A percentile compares a stretch with the other conserved stretches of the same genome.
Conservation (phyloP, 1,139 yeast species). For the Meyerozyma sp. region DNA sequence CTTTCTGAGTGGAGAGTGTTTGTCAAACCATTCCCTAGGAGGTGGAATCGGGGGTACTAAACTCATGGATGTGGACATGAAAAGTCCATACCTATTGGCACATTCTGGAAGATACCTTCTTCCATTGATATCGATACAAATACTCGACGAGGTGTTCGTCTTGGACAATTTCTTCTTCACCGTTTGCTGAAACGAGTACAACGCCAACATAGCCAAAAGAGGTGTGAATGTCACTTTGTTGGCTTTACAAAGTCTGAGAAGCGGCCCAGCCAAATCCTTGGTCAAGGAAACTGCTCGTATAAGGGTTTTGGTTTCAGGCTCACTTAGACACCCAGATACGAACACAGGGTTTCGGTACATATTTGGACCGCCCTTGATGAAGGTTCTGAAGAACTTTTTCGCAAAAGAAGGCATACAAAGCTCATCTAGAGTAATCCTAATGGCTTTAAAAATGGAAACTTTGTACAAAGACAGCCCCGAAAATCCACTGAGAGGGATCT, state of each 20-base stretch:
- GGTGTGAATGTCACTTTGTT: conserved; percentile 23
- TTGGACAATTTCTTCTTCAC: conserved; percentile 11
- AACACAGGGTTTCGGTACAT: conserved; percentile 13
- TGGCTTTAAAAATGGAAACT: neutral
- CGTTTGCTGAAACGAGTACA: conserved; percentile 17
- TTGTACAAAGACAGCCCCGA: conserved; percentile 2
- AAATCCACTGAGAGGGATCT: conserved; percentile 1
- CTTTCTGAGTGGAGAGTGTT: neutral
- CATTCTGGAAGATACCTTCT: conserved; percentile 19
- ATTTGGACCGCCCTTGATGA: conserved; percentile 7
- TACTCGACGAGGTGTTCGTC: conserved; percentile 8
- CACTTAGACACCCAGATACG: conserved; percentile 6
- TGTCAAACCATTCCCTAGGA: neutral
- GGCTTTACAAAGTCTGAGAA: conserved; percentile 11
- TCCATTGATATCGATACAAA: conserved; percentile 18
- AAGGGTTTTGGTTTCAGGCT: conserved; percentile 12
- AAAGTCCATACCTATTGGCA: conserved; percentile 14
- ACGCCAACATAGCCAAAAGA: conserved; percentile 14
- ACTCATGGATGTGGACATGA: conserved; percentile 11
- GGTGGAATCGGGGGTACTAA: neutral
- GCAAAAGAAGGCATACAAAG: conserved; percentile 6
- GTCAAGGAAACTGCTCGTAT: conserved; percentile 6
- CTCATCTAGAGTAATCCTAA: too few species aligned
- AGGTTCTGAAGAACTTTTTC: conserved; percentile 1
- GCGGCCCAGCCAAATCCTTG: conserved; percentile 6